Evolutionary conservation across 805 yeast genomes (phyloP).

Genomic region (Candida pini): DNA sequence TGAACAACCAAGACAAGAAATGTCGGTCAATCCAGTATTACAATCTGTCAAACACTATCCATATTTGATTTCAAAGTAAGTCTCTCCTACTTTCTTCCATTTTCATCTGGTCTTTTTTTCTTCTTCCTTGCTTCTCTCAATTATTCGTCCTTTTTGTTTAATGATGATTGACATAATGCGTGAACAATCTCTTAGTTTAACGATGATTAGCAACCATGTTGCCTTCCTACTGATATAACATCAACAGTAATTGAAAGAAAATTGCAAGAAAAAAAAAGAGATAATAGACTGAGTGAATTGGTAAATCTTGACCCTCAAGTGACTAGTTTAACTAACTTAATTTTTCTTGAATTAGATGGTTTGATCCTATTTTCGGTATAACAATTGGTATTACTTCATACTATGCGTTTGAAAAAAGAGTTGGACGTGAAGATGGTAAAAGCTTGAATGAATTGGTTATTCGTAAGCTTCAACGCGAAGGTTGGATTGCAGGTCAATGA

Average conservation of each 20-base stretch:
- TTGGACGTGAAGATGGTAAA: slow-evolving; percentile 55
- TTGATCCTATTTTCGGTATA: slow-evolving; percentile 64
- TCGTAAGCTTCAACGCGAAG: slow-evolving; percentile 23
- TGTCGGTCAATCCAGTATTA: slow-evolving; percentile 10
- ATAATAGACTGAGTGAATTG: too few relatives aligned
- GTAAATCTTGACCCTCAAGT: background rate
- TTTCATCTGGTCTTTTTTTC: background rate
- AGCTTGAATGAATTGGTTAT: slow-evolving; percentile 46
- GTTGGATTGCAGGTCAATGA: background rate
- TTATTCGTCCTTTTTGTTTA: background rate
- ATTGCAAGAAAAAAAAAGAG: background rate
- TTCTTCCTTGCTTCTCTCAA: background rate
- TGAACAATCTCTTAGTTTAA: slow-evolving; percentile 15
- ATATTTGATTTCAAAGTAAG: slow-evolving; percentile 40
- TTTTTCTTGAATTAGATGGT: slow-evolving; percentile 29
- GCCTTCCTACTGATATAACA: slow-evolving; percentile 10
- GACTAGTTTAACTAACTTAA: background rate
- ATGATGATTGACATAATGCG: slow-evolving; percentile 14
- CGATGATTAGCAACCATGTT: slow-evolving; percentile 10
- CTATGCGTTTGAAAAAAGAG: slow-evolving; percentile 55
- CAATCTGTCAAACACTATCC: slow-evolving; percentile 27
- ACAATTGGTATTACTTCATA: slow-evolving; percentile 59
- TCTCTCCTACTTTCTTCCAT: slow-evolving; percentile 1
- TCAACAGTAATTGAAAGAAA: background rate
- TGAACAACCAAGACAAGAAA: too few relatives aligned